Conservation (phyloP, 257 asterid species). For the Scutellaria minor region DNA sequence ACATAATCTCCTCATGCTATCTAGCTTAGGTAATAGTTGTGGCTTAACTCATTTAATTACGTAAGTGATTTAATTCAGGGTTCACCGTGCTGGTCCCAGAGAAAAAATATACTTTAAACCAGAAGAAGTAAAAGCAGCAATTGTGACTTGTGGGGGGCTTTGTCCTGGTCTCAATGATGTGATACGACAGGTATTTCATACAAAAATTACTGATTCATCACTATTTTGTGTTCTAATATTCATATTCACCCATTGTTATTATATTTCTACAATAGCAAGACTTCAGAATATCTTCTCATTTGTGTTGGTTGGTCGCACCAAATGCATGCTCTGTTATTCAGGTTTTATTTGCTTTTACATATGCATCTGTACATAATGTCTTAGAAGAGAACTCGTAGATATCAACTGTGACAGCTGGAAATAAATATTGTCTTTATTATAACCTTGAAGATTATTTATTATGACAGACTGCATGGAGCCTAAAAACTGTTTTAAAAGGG, state of each 20-base stretch:
- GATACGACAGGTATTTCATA: conserved; percentile 69
- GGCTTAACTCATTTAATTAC: background rate
- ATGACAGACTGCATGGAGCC: conserved; percentile 7
- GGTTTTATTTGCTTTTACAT: background rate
- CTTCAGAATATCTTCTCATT: background rate
- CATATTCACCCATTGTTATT: background rate
- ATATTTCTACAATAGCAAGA: conserved; percentile 20
- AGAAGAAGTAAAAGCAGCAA: conserved; percentile 91
- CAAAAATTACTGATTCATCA: conserved; percentile 1
- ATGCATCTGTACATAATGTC: conserved; percentile 1
- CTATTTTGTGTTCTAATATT: conserved; percentile 19
- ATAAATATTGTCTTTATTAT: conserved; percentile 19
- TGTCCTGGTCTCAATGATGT: conserved; percentile 98
- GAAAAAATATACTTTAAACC: conserved; percentile 85
- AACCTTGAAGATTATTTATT: conserved; percentile 5
- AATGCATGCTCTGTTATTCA: conserved; percentile 8
- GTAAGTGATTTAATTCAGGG: conserved; percentile 53
- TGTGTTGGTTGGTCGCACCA: conserved; percentile 21
- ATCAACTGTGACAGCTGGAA: conserved; percentile 20
- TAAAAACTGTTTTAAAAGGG: background rate
- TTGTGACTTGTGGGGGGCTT: conserved; percentile 96
- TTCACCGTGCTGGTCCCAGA: conserved; percentile 93
- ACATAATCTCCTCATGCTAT: background rate
- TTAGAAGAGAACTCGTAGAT: conserved; percentile 13
- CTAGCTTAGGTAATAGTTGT: background rate